These are phyloP conservation scores for Elaphomyces granulatus DNA, from an alignment of 495 filamentous ascomycete species.

Conservation along the genomic window DNA sequence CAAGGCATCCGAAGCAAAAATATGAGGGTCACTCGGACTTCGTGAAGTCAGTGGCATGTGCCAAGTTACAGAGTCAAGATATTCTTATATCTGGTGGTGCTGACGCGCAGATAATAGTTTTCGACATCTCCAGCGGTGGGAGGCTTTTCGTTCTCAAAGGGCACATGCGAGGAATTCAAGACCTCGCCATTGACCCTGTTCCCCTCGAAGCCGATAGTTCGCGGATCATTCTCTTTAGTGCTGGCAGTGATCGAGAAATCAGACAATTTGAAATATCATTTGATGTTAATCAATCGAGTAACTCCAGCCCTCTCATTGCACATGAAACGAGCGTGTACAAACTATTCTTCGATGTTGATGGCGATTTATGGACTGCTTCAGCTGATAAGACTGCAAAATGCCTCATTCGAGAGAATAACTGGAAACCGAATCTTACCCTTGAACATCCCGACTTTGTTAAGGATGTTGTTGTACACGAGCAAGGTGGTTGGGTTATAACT, in stretches of 20 bases:
- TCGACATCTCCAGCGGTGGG: conserved; percentile 52
- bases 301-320: conserved; percentile 47
- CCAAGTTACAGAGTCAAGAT: conserved; percentile 40
- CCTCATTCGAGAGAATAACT: conserved; percentile 47
- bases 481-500: conserved; percentile 70
- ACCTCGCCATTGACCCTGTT: conserved; percentile 56
- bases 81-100: conserved; percentile 72
- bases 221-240: conserved; percentile 51
- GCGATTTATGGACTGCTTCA: conserved; percentile 80
- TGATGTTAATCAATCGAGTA: conserved; percentile 31
- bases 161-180: conserved; percentile 63
- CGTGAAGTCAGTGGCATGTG: conserved; percentile 55
- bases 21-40: conserved; percentile 83
- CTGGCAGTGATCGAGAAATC: conserved; percentile 75
- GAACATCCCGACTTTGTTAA: conserved; percentile 80
- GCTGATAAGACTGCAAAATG: conserved; percentile 74
- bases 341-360: conserved; percentile 56
- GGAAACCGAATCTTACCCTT: conserved; percentile 55
- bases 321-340: conserved; percentile 87
- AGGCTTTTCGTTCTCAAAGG: conserved; percentile 61
- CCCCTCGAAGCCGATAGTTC: conserved; percentile 18
- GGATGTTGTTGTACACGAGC: conserved; percentile 57
- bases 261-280: conserved; percentile 36
- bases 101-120: conserved; percentile 75
- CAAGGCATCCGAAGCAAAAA: conserved; percentile 33